phyloP scores from a whole-genome alignment of 2,329 filamentous ascomycete genomes.

The Alternaria solani region DNA sequence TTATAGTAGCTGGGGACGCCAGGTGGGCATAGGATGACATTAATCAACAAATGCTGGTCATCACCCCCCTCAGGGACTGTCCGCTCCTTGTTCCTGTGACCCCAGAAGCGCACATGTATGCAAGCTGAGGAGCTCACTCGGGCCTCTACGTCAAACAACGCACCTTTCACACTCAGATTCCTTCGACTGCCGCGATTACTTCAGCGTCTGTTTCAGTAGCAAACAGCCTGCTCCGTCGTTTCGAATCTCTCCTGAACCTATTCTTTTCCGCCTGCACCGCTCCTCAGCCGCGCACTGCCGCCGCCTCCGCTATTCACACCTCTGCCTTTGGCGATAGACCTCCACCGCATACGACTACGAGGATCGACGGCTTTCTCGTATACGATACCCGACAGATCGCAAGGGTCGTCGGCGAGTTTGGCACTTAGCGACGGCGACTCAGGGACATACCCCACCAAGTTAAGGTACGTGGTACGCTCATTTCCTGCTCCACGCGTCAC shows the following conservation, averaged over 20 bases:
- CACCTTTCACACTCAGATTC: constrained; percentile 21
- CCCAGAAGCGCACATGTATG: constrained; percentile 19
- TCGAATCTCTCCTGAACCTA: constrained; percentile 21
- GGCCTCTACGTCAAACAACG: constrained; percentile 24
- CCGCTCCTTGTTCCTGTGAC: constrained; percentile 26
- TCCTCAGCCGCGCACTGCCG: constrained; percentile 18
- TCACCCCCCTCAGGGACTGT: constrained; percentile 6
- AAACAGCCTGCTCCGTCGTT: constrained; percentile 29
- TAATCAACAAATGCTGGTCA: constrained; percentile 16
- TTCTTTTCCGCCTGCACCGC: constrained; percentile 19
- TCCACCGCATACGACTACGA: constrained; percentile 13
- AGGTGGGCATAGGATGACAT: constrained; percentile 23
- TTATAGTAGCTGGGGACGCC: constrained; percentile 32
- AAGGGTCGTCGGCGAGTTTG: constrained; percentile 23
- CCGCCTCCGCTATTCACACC: constrained; percentile 10
- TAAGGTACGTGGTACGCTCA: constrained; percentile 22
- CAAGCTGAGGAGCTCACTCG: constrained; percentile 21
- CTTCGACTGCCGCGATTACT: constrained; percentile 21
- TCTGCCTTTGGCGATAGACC: neutral
- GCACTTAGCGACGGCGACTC: constrained; percentile 26
- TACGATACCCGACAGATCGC: constrained; percentile 22
- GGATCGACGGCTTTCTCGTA: constrained; percentile 12
- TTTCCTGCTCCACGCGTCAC: constrained; percentile 36
- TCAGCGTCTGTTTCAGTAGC: constrained; percentile 34
- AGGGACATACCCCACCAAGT: constrained; percentile 39